Conservation (phyloP, 1,284 basidiomycete species). For the Ganoderma sinense region DNA sequence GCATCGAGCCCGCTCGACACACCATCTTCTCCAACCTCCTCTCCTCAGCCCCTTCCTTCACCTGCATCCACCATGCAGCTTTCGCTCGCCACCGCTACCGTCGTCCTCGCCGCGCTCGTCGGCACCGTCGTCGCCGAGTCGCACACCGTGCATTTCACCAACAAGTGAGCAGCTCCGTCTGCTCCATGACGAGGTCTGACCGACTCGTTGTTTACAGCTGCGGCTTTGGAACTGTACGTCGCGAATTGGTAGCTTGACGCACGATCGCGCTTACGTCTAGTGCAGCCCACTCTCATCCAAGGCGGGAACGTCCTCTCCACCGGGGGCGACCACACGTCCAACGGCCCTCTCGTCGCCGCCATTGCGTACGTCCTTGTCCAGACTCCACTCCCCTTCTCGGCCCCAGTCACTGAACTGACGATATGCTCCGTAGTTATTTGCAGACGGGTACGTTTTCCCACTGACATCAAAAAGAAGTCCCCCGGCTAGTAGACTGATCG, state of each 20-base stretch:
- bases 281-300: conserved; percentile 44
- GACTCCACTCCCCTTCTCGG: not conserved
- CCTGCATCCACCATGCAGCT: conserved; percentile 40
- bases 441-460: conserved; percentile 35
- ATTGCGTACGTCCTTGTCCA: conserved; percentile 42
- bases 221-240: conserved; percentile 44
- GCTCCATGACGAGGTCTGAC: conserved; percentile 21
- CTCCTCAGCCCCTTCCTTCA: not conserved
- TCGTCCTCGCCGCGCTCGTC: conserved; percentile 36
- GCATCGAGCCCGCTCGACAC: not conserved
- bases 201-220: conserved; percentile 36
- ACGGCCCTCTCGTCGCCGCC: conserved; percentile 38
- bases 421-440: conserved; percentile 34
- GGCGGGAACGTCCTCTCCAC: conserved; percentile 42
- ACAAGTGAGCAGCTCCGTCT: conserved; percentile 39
- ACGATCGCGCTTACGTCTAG: not conserved
- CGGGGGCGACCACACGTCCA: conserved; percentile 42
- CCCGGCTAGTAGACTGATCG: not conserved
- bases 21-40: not conserved
- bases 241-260: not conserved
- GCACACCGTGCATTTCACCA: conserved; percentile 46
- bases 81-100: conserved; percentile 38
- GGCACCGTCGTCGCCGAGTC: conserved; percentile 41
- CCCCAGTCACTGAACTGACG: not conserved
- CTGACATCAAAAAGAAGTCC: not conserved